Evolutionary conservation across 306 rosid genomes (phyloP), one percentile per base, ranked within the genome.

Genomic region (Pachyrhizus erosus): DNA sequence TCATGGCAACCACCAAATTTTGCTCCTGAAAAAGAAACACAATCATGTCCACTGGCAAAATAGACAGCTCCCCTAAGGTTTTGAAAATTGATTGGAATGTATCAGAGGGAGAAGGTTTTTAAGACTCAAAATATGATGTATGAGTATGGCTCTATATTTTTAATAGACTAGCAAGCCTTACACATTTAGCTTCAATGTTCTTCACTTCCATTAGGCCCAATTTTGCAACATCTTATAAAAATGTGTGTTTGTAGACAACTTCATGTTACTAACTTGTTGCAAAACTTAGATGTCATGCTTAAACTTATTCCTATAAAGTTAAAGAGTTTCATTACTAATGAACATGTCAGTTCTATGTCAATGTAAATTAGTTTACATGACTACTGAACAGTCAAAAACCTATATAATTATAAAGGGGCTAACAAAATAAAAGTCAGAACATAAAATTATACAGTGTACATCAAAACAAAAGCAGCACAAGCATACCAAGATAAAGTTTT

Each of bases 401-500:
- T 20, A 5, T 62, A 62, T 5, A 83, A 27, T 29, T 81, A 72
- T 34, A 20, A 75, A 75, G 21, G 52, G 70, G 66, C 45, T 4
- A 76, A 33, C 77, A 61, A 76, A 66, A 66, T 23, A 20, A 26
- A 58, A 18, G 33, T 20, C n/a, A 61, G 55, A 83, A 34, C 48
- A 58, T 21, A 11, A 66, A 70, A 73, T 23, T 67, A 49, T 39
- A 70, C 58, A 70, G 43, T 66, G 71, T 7, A 60, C 43, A 77
- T 13, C 34, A 23, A 80, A 73, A 77, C 17, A 14, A 70, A 82
- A 70, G 66, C 70, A 61, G 62, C 31, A 76, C 33, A 62, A 69
- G 40, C 89, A 49, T 93, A 96, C 99, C 99, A 84, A 93, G 92
- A 84, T 96, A 96, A 46, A 96, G 14, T 91, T 96, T 96, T 76